Conservation (phyloP, 495 filamentous ascomycete genomes). For the Penicillium coffeae region DNA sequence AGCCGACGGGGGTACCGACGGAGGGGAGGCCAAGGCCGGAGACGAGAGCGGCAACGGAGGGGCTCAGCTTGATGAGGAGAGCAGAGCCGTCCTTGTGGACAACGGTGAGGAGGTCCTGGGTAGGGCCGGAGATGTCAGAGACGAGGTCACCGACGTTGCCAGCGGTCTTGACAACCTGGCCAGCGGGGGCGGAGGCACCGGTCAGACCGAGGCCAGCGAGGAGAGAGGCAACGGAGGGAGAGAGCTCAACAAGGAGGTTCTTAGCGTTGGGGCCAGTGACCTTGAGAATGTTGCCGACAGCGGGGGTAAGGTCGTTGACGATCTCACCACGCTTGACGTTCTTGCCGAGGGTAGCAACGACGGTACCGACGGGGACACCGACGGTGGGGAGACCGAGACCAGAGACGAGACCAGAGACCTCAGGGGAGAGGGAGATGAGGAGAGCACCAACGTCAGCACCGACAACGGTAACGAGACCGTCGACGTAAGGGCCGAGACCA, state of each 20-base stretch:
- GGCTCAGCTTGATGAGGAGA: slow-evolving; percentile 37
- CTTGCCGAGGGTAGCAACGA: slow-evolving; percentile 21
- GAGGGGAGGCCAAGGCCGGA: slow-evolving; percentile 37
- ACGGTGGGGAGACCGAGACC: slow-evolving; percentile 29
- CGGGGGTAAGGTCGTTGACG: slow-evolving; percentile 31
- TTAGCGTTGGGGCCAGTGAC: slow-evolving; percentile 30
- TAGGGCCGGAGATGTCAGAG: slow-evolving; percentile 27
- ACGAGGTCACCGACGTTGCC: slow-evolving; percentile 36
- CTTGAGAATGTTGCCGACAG: slow-evolving; percentile 31
- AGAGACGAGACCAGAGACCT: slow-evolving; percentile 28
- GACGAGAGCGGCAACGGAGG: slow-evolving; percentile 30
- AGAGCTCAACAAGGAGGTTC: slow-evolving; percentile 35
- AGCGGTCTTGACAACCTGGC: slow-evolving; percentile 34
- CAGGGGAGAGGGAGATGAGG: slow-evolving; percentile 32
- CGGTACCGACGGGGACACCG: slow-evolving; percentile 24
- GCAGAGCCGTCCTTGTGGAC: slow-evolving; percentile 25
- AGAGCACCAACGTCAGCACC: slow-evolving; percentile 28
- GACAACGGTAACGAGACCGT: slow-evolving; percentile 29
- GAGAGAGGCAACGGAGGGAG: slow-evolving; percentile 28
- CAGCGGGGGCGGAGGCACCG: slow-evolving; percentile 26
- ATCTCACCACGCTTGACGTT: slow-evolving; percentile 27
- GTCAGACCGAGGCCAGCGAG: slow-evolving; percentile 38
- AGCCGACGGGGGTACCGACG: slow-evolving; percentile 29
- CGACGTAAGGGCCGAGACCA: slow-evolving; percentile 25
- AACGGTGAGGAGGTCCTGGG: slow-evolving; percentile 31